Evolutionary conservation across 306 rosid genomes (phyloP).

Genomic region (Abrus precatorius): DNA sequence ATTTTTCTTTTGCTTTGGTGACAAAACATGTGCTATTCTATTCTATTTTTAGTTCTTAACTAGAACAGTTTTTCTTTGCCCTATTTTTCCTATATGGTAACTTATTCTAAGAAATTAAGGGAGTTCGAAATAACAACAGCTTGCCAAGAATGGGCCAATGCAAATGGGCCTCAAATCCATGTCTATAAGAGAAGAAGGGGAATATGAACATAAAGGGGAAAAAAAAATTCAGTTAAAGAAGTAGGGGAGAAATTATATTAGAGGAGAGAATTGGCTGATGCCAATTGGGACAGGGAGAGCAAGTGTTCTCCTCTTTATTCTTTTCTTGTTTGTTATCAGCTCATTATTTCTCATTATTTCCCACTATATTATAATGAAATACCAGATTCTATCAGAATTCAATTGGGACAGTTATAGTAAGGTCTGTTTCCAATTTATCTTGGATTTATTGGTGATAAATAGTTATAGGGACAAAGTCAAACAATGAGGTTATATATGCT

Average conservation of each 20-base stretch:
- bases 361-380: too few relatives aligned
- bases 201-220: too few relatives aligned
- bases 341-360: too few relatives aligned
- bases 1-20: slow-evolving; percentile 23
- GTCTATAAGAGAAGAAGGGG: too few relatives aligned
- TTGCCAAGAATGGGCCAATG: not conserved
- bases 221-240: too few relatives aligned
- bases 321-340: too few relatives aligned
- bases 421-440: slow-evolving; percentile 26
- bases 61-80: not conserved
- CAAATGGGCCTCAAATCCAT: too few relatives aligned
- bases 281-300: too few relatives aligned
- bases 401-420: not conserved
- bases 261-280: too few relatives aligned
- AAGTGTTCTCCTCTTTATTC: too few relatives aligned
- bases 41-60: slow-evolving; percentile 25
- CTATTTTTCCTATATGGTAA: not conserved
- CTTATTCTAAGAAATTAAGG: slow-evolving; percentile 36
- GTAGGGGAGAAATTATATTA: too few relatives aligned
- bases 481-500: slow-evolving; percentile 11
- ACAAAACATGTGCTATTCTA: slow-evolving; percentile 10
- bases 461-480: slow-evolving; percentile 2
- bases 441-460: slow-evolving; percentile 1
- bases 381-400: too few relatives aligned
- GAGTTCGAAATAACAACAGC: slow-evolving; percentile 25